Base-by-base conservation (phyloP, 2,329 filamentous ascomycete species). In the Aspergillus fischeri region DNA sequence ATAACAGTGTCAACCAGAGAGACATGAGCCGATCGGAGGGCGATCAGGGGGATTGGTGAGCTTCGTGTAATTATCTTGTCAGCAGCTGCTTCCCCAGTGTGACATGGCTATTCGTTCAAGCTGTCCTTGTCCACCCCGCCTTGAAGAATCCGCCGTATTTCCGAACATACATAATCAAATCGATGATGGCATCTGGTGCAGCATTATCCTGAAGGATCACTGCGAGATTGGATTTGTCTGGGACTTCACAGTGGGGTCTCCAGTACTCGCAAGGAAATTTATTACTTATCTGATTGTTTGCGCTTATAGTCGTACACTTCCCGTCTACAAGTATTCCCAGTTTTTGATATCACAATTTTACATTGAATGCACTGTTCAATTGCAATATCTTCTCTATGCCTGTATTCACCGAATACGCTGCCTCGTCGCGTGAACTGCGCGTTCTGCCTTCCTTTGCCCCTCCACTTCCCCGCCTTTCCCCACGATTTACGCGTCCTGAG, bases 401-500 rank as follows among this genome's bases (percentile, higher is more conserved):
- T 25, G 70, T 75, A n/a, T 76, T 76, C 58, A 69, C 70, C 41
- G 74, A 76, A 56, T 66, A 64, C 59, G 60, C 73, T 1, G 60
- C 65, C 25, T 64, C 64, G 27, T 70, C 70, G 38, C 73, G 75
- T n/a, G 73, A 76, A 53, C 65, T 76, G 5, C 73, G 75, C 53
- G 70, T 75, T 11, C 67, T 73, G 14, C 75, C 74, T 17, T 75
- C 74, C 6, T 74, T 76, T 57, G 73, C 72, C 10, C 67, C 69
- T 32, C 74, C 75, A 47, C 61, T 77, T 20, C 73, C 75, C 47
- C 69, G 72, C 35, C 59, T 76, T 8, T 62, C 69, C 0, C 65
- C 70, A 1, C 51, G 51, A 38, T 60, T 64, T 14, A 57, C 62
- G 4, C 47, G 59, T 11, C 47, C 51, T 42, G 55, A 44, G 11